Evolutionary conservation across 2,329 filamentous ascomycete species (phyloP).

Genomic region (Ophiobolus disseminans): DNA sequence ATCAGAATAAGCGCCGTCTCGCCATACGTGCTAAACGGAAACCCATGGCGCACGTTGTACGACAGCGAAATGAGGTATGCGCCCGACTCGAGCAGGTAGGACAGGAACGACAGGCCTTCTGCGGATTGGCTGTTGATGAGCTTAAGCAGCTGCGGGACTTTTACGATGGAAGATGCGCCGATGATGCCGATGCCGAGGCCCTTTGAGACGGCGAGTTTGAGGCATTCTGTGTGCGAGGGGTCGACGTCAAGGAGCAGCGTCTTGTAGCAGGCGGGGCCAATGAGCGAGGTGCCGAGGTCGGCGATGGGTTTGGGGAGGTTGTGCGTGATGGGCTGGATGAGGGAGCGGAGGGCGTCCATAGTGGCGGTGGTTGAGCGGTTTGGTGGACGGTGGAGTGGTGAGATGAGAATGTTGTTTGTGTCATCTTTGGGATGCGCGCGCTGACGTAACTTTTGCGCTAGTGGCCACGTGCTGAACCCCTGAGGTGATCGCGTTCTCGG

Average conservation of each 20-base stretch:
- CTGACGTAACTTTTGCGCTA: slow-evolving; percentile 21
- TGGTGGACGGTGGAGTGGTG: background rate
- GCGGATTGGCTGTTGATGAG: slow-evolving; percentile 81
- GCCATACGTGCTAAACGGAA: slow-evolving; percentile 96
- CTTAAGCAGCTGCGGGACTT: slow-evolving; percentile 96
- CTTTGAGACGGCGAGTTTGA: slow-evolving; percentile 91
- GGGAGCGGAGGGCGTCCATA: slow-evolving; percentile 55
- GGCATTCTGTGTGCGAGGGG: slow-evolving; percentile 75
- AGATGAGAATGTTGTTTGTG: slow-evolving; percentile 13
- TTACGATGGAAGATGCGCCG: slow-evolving; percentile 86
- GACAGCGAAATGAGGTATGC: slow-evolving; percentile 88
- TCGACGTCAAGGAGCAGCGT: slow-evolving; percentile 86
- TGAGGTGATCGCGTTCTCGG: background rate
- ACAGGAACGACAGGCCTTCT: slow-evolving; percentile 84
- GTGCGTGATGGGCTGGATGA: slow-evolving; percentile 55
- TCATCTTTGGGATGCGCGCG: slow-evolving; percentile 8
- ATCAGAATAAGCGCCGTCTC: slow-evolving; percentile 91
- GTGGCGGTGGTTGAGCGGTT: too few species aligned
- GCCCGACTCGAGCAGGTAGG: slow-evolving; percentile 89
- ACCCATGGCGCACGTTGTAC: slow-evolving; percentile 89
- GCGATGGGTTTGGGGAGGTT: slow-evolving; percentile 52
- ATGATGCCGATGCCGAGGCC: slow-evolving; percentile 93
- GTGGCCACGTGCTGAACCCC: slow-evolving; percentile 6
- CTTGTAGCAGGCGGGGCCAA: slow-evolving; percentile 85
- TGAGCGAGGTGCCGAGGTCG: slow-evolving; percentile 59